Evolutionary conservation across 495 filamentous ascomycete species (phyloP), one percentile per base, ranked within the genome.

Genomic region (Margaritispora aquatica): DNA sequence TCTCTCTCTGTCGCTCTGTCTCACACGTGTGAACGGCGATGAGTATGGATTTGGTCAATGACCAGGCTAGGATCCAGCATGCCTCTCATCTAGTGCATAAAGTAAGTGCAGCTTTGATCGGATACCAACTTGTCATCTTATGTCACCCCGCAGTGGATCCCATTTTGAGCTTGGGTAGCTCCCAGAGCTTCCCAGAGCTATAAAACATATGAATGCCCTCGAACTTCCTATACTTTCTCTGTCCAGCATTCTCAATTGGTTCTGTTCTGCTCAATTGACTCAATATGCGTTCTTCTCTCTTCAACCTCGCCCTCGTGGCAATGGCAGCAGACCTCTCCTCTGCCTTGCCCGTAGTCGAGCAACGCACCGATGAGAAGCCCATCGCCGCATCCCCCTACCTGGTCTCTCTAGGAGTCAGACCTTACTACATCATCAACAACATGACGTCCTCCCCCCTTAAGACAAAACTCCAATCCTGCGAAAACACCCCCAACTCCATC

Each of bases 401-500:
- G 20, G 57, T 60, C n/a, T 54, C 49, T 26, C 54, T 54, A 24
- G 83, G 80, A 7, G 78, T 79, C 0, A 76, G 84, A 5, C 83
- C 83, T 0, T 80, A 78, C 66, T 86, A 74, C 66, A 72, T 86
- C 8, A 71, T 86, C 58, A 70, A 82, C 61, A 70, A 84, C 58
- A 84, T 86, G 81, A 77, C 79, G 38, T 74, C 78, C 7, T 73
- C 79, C 0, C 73, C 76, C 38, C 69, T 86, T 61, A 86, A 85
- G 68, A 60, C 69, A 15, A 74, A 78, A 67, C 73, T 86, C 24
- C 69, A 75, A 11, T 73, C 75, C 0, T 86, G 83, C 70, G 68
- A 70, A 5, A 79, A 84, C 51, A 66, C 67, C 10, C 71, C 73
- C 13, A 72, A 75, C 58, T 66, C 60, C 15, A 68, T 70, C 5